phyloP scores from a whole-genome alignment of 192 early-diverging fungal species.

The Umbelopsis isabellina region DNA sequence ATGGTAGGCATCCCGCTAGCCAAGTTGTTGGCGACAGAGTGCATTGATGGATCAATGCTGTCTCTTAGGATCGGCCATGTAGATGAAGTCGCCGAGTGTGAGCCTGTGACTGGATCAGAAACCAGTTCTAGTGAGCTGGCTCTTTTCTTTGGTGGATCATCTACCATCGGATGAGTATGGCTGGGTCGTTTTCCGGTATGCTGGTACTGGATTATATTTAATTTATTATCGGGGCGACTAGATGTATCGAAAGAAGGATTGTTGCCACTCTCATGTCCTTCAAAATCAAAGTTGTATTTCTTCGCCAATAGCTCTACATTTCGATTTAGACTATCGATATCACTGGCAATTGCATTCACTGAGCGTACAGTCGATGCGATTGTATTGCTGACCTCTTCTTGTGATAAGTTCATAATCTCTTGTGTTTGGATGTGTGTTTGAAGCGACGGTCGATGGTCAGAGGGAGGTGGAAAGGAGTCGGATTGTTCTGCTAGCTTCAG shows the following conservation, averaged over 20 bases:
- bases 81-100: too few relatives aligned
- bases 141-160: background rate
- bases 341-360: background rate
- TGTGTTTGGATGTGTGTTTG: background rate
- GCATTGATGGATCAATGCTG: too few relatives aligned
- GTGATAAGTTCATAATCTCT: background rate
- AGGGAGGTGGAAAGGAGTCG: too few relatives aligned
- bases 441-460: background rate
- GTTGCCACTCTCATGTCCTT: background rate
- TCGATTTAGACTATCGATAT: background rate
- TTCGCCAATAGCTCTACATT: constrained; percentile 14
- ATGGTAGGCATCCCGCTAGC: background rate
- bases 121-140: background rate
- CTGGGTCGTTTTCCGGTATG: background rate
- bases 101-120: too few relatives aligned
- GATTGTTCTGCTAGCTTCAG: background rate
- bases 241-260: background rate
- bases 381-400: background rate
- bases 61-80: too few relatives aligned
- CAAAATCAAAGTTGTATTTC: constrained; percentile 3
- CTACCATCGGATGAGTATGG: background rate
- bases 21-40: background rate
- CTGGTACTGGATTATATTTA: constrained; percentile 13
- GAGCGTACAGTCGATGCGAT: constrained; percentile 9
- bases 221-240: background rate